phyloP scores from a whole-genome alignment of 2,329 filamentous ascomycete genomes.

The Penicillium sp. region DNA sequence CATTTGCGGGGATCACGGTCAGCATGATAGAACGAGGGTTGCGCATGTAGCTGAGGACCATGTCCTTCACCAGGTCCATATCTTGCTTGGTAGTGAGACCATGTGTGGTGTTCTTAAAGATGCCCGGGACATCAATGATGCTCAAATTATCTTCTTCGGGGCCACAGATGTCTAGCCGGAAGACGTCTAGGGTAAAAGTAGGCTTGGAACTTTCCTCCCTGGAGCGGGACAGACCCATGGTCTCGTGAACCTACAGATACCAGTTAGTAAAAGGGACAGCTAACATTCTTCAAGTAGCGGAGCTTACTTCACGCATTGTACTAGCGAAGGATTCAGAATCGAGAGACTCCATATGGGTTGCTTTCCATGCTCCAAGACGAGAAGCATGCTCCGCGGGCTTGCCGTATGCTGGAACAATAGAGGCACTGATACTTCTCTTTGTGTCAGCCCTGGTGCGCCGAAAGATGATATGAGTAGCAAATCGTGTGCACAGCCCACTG shows the following conservation, averaged over 20 bases:
- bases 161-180: not conserved
- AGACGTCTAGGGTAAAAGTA: not conserved
- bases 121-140: not conserved
- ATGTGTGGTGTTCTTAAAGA: not conserved
- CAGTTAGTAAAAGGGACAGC: not conserved
- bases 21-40: constrained; percentile 13
- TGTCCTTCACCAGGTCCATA: not conserved
- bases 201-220: not conserved
- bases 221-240: not conserved
- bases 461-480: constrained; percentile 42
- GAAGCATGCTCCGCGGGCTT: not conserved
- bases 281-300: not conserved
- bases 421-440: constrained; percentile 22
- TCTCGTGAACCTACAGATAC: not conserved
- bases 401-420: constrained; percentile 30
- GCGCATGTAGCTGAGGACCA: not conserved
- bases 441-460: constrained; percentile 21
- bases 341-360: not conserved
- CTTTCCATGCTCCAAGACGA: constrained; percentile 16
- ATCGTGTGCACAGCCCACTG: constrained; percentile 36
- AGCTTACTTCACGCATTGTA: constrained; percentile 23
- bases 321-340: constrained; percentile 14
- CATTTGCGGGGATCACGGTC: constrained; percentile 37
- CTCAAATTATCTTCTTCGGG: not conserved
- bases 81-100: not conserved